Percentiles rank a stretch among this genome's conserved stretches.
These are phyloP conservation scores for Psilocybe tampanensis DNA, from an alignment of 768 basidiomycete genomes.

Conservation along the genomic window DNA sequence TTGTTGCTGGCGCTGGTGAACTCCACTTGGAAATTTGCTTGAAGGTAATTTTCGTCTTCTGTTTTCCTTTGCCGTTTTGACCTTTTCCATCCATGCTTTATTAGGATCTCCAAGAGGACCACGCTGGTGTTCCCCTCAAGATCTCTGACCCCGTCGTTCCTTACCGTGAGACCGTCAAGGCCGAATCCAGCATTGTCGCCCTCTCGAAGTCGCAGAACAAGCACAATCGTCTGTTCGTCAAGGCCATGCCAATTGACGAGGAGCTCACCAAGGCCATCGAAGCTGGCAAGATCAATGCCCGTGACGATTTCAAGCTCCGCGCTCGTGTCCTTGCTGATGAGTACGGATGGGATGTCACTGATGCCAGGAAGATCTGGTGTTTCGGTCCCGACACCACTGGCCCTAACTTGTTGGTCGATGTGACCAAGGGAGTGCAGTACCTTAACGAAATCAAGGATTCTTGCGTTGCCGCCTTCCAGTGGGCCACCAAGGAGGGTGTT, in stretches of 20 bases:
- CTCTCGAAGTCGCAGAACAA: conserved; percentile 99
- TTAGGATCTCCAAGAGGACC: conserved; percentile 98
- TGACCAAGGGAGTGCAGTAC: conserved; percentile 99
- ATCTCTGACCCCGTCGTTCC: conserved; percentile 97
- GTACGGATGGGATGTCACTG: conserved; percentile 97
- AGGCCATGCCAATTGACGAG: conserved; percentile 92
- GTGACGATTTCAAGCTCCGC: conserved; percentile 97
- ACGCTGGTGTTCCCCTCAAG: conserved; percentile 98
- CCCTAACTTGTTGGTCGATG: conserved; percentile 95
- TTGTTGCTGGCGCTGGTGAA: conserved; percentile 99
- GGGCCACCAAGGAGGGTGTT: conserved; percentile 99
- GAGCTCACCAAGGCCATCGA: conserved; percentile 95
- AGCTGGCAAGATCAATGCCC: conserved; percentile 76
- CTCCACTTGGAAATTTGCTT: conserved; percentile 99
- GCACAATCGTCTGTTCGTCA: conserved; percentile 97
- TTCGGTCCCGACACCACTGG: conserved; percentile 99
- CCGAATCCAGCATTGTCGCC: conserved; percentile 94
- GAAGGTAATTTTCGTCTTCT: conserved; percentile 58
- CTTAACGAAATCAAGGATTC: conserved; percentile 99
- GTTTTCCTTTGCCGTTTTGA: not conserved
- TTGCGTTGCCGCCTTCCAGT: conserved; percentile 98
- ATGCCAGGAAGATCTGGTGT: conserved; percentile 99
- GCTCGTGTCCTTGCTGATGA: conserved; percentile 97
- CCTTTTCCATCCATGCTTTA: conserved; percentile 7
- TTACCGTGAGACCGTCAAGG: conserved; percentile 96